A percentile compares a stretch with the other conserved stretches of the same genome.
Conservation (phyloP, 2,329 filamentous ascomycete species). For the Sporothrix pallida region DNA sequence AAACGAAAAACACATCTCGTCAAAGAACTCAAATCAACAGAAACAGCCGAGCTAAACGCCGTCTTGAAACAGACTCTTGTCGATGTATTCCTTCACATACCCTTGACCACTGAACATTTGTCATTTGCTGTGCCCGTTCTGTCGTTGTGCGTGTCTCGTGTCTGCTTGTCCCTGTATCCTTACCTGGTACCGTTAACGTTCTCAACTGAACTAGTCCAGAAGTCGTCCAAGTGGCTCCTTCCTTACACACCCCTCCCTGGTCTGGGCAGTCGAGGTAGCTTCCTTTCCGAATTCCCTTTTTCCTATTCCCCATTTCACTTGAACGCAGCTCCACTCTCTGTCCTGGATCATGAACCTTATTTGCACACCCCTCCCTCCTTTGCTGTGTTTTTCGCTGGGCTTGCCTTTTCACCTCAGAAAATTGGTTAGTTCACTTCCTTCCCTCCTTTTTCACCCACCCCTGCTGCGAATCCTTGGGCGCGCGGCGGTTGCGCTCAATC, state of each 20-base stretch:
- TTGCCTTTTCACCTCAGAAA: neutral
- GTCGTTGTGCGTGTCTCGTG: neutral
- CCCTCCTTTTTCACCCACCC: neutral
- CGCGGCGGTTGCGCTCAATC: neutral
- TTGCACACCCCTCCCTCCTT: neutral
- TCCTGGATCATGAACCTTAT: neutral
- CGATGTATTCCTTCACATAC: neutral
- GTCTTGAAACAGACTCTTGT: conserved; percentile 8
- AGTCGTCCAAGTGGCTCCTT: neutral
- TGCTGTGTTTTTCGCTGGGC: neutral
- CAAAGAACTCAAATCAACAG: neutral
- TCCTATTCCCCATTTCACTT: neutral
- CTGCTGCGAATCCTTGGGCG: neutral
- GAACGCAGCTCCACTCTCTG: neutral
- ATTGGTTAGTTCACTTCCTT: neutral
- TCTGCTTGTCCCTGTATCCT: neutral
- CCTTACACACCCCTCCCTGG: neutral
- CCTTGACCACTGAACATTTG: neutral
- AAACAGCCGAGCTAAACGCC: conserved; percentile 1
- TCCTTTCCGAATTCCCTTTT: neutral
- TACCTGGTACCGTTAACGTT: neutral
- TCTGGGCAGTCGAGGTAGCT: neutral
- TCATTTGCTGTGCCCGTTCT: neutral
- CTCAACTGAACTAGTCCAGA: too few relatives aligned
- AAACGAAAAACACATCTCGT: neutral